Base-by-base conservation (phyloP, 768 basidiomycete species). In the Phanerochaete carnosa region DNA sequence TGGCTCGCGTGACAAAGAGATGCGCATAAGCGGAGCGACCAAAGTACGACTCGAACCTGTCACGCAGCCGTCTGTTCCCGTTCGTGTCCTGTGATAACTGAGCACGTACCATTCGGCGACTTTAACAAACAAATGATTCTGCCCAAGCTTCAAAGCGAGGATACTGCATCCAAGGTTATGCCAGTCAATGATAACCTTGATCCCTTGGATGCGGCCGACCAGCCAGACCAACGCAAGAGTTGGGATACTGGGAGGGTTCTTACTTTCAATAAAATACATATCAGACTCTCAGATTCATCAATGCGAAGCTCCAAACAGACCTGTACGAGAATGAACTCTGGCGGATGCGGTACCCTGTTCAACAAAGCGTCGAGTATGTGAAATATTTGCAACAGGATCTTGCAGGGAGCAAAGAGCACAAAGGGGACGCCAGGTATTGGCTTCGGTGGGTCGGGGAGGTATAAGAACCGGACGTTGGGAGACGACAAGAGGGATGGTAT, bases 201-300 rank as follows among this genome's bases (percentile, higher is more conserved):
- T 89, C 2, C 90, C 88, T 19, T 86, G 81, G 16, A 93, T 67
- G 22, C 76, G 69, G 23, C 83, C 83, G 1, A 88, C 86, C 28
- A 94, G 72, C 80, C 91, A 90, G 2, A 92, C 93, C 22, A 98
- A 76, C 2, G 88, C 87, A 19, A 99, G 83, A 0, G 95, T 95
- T 1, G 97, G 97, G 37, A 99, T 95, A 61, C 91, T 92, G 9
- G 97, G 97, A 28, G 97, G 97, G 69, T 98, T 99, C 94, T 99
- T 69, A 32, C 57, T 69, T 58, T 59, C 50, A 15, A 51, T 16
- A 45, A 52, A 33, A 50, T 28, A 1, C 47, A 26, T 22, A 32
- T 35, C 43, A 47, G 16, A 16, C 30, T 5, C 23, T 25, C 23
- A 49, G n/a, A 52, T 52, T 39, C 23, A 5, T 39, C 35, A 43